These are phyloP conservation scores for Geum urbanum DNA, from an alignment of 306 rosid genomes.

Conservation along the genomic window DNA sequence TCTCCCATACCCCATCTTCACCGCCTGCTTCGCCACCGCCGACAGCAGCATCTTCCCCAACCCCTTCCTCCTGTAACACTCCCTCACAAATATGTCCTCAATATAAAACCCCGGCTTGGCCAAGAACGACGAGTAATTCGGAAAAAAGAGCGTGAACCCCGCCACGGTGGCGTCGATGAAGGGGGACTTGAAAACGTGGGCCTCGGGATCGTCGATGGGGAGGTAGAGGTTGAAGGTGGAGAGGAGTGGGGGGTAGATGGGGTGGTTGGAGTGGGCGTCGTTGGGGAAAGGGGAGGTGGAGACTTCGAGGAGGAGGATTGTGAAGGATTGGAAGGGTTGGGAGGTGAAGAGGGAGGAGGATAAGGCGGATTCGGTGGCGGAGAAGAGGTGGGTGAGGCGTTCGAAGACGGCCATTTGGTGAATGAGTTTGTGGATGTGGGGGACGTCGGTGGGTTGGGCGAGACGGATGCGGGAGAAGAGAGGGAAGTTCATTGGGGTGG, in stretches of 20 bases:
- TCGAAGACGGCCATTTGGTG: constrained; percentile 82
- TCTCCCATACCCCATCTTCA: constrained; percentile 80
- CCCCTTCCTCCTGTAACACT: constrained; percentile 74
- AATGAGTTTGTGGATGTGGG: constrained; percentile 78
- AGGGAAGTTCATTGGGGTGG: constrained; percentile 43
- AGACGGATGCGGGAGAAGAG: constrained; percentile 74
- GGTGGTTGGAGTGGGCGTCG: constrained; percentile 6
- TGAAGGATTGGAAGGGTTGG: constrained; percentile 72
- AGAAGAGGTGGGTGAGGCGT: constrained; percentile 53
- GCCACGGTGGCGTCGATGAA: constrained; percentile 34
- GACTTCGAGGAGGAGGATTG: constrained; percentile 70
- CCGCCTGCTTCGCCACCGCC: constrained; percentile 81
- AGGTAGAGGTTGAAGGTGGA: constrained; percentile 37
- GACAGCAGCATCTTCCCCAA: constrained; percentile 59
- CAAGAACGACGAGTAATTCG: constrained; percentile 58
- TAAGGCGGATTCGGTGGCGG: constrained; percentile 69
- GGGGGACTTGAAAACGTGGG: constrained; percentile 31
- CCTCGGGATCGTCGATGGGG: constrained; percentile 61
- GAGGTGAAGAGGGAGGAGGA: constrained; percentile 56
- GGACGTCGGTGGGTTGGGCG: constrained; percentile 55
- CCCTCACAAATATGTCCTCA: constrained; percentile 78
- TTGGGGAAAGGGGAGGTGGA: constrained; percentile 46
- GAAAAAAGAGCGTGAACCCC: constrained; percentile 77
- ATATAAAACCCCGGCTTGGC: constrained; percentile 73
- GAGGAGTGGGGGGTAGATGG: constrained; percentile 32